Evolutionary conservation across 371 early-diverging fungal species (phyloP), one percentile per base, ranked within the genome.

Genomic region (Umbelopsis sp.): DNA sequence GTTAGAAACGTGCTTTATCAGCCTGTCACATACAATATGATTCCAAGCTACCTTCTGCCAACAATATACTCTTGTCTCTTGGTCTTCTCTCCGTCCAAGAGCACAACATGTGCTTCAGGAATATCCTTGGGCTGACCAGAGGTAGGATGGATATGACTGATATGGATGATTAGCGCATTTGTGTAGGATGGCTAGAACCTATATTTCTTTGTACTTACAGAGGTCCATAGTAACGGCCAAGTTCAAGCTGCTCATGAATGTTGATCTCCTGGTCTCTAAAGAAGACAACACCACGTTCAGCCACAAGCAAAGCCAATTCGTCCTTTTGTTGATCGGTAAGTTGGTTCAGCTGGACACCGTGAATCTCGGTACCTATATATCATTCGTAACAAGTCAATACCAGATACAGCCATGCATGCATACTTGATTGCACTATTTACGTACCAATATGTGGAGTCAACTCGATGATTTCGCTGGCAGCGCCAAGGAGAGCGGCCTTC

Each of bases 271-370:
- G 90, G 57, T 86, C 75, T 11, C 86, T 77, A 70, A 89, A 83
- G 67, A 86, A 88, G 12, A 88, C 90, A 11, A 89, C 88, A 29
- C 86, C 87, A 50, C 90, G 80, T 64, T 86, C 80, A 25, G 87
- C 79, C 37, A 82, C 82, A 45, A 87, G 69, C n/a, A 83, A 74
- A 20, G 88, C 86, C 22, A 87, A 70, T 50, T 87, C 87, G 22
- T 82, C 80, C 46, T 80, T 69, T 63, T 87, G 87, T 63, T 84
- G 80, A 32, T 85, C 86, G 18, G 78, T 80, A 70, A 88, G 71
- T 63, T 86, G 64, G 16, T 78, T 70, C 32, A 84, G 68, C 48
- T 79, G 82, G 50, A 87, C 65, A 32, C 86, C 82, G 35, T 80
- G 83, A 50, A 89, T 69, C 67, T 87, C 88, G 10, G 89, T 87